Base-by-base conservation (phyloP, 1,139 yeast species). In the Nakaseomyces kungkrabaensis region DNA sequence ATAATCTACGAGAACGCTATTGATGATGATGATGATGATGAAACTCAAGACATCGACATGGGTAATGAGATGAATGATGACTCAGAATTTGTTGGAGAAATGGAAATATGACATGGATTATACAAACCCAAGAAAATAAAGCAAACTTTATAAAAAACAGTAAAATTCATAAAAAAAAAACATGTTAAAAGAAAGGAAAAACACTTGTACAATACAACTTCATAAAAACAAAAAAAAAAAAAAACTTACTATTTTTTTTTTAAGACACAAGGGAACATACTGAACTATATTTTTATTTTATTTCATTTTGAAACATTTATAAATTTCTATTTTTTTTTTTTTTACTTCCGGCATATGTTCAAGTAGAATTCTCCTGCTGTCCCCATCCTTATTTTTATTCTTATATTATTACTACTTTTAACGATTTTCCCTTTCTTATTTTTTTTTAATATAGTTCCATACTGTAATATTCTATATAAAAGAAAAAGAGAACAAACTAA, bases 71-170 rank as follows among this genome's bases (percentile, higher is more conserved):
- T 48, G 42, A 27, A 41, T 37, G 68, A 72, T 46, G 78, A 78
- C 53, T 76, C 74, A 50, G 87, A 83, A 45, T 80, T 81, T 65
- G 86, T 83, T 13, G 81, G 79, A 50, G 84, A 81, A 61, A 82
- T 82, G 88, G 89, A 82, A 60, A 70, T 81, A 61, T 81, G 59
- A 59, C 57, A 48, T 37, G 22, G 22, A 17, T 17, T 3, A 17
- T 2, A 10, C 34, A 37, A 22, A 37, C 5, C 6, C n/a, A 10
- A 10, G 4, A 3, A 33, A 33, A n/a, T 11, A 33, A 8, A 5
- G n/a, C 5, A 33, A 33, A 33, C n/a, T 8, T 9, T 8, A 9
- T n/a, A 33, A n/a, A 33, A 33, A 10, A 7, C 13, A 5, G 10
- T 9, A 5, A 5, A 33, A 3, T 33, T 33, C 36, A 10, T 17